Evolutionary conservation across 441 rosid species (phyloP).

Genomic region (Pelargonium citronellum): DNA sequence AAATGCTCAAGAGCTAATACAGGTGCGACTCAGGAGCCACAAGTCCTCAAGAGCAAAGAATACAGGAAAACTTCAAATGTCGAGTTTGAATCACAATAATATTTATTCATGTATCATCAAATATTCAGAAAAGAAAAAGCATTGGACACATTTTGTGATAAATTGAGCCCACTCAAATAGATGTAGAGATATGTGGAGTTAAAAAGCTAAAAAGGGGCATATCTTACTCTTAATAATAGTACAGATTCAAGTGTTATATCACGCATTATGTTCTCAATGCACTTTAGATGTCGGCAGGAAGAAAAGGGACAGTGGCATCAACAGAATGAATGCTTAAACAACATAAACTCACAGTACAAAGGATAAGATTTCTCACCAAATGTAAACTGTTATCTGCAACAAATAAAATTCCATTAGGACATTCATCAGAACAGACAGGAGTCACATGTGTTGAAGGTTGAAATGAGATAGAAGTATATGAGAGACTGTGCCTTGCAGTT

Average conservation of each 20-base stretch:
- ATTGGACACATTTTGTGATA: too few species aligned
- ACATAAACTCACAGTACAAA: constrained; percentile 5
- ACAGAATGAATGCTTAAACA: constrained; percentile 18
- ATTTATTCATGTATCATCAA: too few species aligned
- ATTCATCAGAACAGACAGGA: constrained; percentile 81
- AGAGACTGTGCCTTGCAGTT: constrained; percentile 85
- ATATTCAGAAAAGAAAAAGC: too few species aligned
- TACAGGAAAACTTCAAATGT: background rate
- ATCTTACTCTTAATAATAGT: background rate
- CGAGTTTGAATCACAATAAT: background rate
- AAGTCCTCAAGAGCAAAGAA: background rate
- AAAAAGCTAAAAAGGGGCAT: background rate
- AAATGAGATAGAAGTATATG: constrained; percentile 85
- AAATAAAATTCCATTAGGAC: constrained; percentile 88
- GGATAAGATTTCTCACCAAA: constrained; percentile 53
- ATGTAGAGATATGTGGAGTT: too few species aligned
- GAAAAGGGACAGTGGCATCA: constrained; percentile 2
- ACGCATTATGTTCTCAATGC: background rate
- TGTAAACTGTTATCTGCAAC: constrained; percentile 91
- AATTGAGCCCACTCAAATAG: too few species aligned
- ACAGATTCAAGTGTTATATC: background rate
- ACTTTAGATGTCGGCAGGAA: background rate
- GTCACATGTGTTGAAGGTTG: constrained; percentile 97
- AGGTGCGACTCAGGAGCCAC: background rate
- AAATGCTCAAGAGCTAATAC: background rate